phyloP scores from a whole-genome alignment of 1,139 yeast species.

The Debaryomyces sp. region DNA sequence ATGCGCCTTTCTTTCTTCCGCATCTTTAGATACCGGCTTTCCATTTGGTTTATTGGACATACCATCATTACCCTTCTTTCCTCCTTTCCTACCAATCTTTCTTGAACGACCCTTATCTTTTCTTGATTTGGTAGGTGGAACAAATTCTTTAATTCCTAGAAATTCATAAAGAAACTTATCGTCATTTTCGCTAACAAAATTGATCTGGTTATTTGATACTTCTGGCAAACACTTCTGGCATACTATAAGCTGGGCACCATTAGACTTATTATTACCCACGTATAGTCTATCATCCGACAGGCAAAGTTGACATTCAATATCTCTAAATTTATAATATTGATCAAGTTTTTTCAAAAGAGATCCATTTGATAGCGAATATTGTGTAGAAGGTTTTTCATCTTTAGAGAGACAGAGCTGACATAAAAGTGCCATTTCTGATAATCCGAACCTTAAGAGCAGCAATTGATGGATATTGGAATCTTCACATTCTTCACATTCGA shows the following conservation, averaged over 20 bases:
- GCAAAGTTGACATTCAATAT: conserved; percentile 51
- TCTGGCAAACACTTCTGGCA: conserved; percentile 47
- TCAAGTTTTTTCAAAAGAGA: conserved; percentile 52
- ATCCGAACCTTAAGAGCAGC: conserved; percentile 54
- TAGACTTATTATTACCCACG: conserved; percentile 31
- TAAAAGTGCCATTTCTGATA: conserved; percentile 54
- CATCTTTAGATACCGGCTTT: conserved; percentile 18
- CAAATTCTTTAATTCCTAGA: conserved; percentile 52
- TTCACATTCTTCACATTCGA: conserved; percentile 61
- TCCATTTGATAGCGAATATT: conserved; percentile 56
- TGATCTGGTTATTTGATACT: conserved; percentile 18
- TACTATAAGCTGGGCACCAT: conserved; percentile 27
- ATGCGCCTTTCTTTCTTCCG: conserved; percentile 43
- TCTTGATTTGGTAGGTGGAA: conserved; percentile 22
- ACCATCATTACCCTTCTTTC: conserved; percentile 15
- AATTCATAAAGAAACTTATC: conserved; percentile 50
- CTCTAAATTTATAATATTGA: conserved; percentile 52
- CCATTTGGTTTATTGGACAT: neutral
- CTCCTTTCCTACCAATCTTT: conserved; percentile 30
- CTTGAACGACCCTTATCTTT: conserved; percentile 22
- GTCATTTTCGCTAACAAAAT: conserved; percentile 48
- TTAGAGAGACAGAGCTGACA: conserved; percentile 52
- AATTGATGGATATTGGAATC: conserved; percentile 58
- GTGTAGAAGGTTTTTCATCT: conserved; percentile 51
- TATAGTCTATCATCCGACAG: conserved; percentile 41